These are phyloP conservation scores for Hanseniaspora valbyensis DNA, from an alignment of 805 yeast species.

Conservation along the genomic window DNA sequence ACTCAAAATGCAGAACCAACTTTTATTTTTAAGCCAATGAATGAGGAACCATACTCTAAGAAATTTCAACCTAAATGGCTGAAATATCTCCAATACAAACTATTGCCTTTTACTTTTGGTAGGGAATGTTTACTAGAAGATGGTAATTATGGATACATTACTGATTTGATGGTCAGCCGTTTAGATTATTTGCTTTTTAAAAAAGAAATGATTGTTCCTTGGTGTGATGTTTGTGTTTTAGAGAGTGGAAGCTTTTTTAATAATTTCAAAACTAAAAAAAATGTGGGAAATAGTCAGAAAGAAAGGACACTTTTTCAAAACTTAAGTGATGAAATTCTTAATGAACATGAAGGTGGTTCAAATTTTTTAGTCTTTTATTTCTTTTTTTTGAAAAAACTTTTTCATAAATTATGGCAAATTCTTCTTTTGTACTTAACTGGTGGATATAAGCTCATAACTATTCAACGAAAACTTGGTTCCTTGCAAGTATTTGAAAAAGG, in stretches of 20 bases:
- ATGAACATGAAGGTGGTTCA: background rate
- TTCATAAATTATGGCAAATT: background rate
- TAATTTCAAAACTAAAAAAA: background rate
- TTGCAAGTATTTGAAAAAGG: constrained; percentile 52
- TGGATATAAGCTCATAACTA: background rate
- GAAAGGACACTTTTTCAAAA: background rate
- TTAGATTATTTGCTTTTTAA: constrained; percentile 7
- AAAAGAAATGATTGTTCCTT: constrained; percentile 3
- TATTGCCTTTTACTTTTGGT: constrained; percentile 13
- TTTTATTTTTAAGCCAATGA: constrained; percentile 15
- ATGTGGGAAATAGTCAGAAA: background rate
- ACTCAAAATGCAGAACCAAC: background rate
- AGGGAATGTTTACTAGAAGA: constrained; percentile 8
- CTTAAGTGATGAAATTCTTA: background rate
- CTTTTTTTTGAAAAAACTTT: background rate
- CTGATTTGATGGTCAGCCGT: constrained; percentile 7
- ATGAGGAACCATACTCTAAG: constrained; percentile 12
- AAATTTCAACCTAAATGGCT: constrained; percentile 14
- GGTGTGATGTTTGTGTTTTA: constrained; percentile 15
- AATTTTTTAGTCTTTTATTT: background rate
- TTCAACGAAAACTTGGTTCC: constrained; percentile 45
- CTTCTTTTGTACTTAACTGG: background rate
- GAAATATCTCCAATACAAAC: constrained; percentile 9
- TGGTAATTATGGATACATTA: constrained; percentile 14
- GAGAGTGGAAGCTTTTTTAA: constrained; percentile 15